These are phyloP conservation scores for Clarireedia sp. DNA, from an alignment of 2,329 filamentous ascomycete genomes.

Conservation along the genomic window DNA sequence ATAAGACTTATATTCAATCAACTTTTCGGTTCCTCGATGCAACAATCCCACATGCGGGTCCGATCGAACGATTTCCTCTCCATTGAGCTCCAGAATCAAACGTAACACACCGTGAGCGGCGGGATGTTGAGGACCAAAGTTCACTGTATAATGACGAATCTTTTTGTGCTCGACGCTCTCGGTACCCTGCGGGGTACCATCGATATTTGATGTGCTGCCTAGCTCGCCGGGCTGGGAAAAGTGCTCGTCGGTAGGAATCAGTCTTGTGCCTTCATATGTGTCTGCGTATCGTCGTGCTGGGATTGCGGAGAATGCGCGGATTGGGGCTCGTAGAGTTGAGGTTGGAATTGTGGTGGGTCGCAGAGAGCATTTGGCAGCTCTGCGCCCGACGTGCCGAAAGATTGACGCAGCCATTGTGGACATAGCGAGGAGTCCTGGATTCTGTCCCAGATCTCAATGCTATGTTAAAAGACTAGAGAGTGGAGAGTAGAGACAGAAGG, in stretches of 20 bases:
- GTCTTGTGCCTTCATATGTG: constrained; percentile 41
- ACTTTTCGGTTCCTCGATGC: constrained; percentile 96
- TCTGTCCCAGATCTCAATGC: constrained; percentile 21
- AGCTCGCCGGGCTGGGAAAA: constrained; percentile 48
- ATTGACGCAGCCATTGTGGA: constrained; percentile 63
- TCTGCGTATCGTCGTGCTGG: constrained; percentile 55
- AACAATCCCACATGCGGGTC: constrained; percentile 95
- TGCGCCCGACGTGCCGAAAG: constrained; percentile 63
- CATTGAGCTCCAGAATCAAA: constrained; percentile 93
- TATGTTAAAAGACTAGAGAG: constrained; percentile 16
- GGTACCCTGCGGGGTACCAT: constrained; percentile 34
- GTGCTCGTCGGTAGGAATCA: constrained; percentile 53
- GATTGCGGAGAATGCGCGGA: constrained; percentile 60
- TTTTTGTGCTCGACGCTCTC: constrained; percentile 57
- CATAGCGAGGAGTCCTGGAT: constrained; percentile 15
- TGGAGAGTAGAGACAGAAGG: constrained; percentile 8
- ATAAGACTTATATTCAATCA: constrained; percentile 99
- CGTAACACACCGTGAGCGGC: constrained; percentile 97
- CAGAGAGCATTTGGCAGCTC: constrained; percentile 59
- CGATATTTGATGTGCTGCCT: constrained; percentile 22
- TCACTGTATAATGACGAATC: constrained; percentile 98
- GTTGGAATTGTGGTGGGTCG: constrained; percentile 30
- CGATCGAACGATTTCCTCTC: constrained; percentile 92
- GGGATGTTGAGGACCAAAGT: constrained; percentile 98
- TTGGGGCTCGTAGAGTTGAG: constrained; percentile 31